A percentile compares a stretch with the other conserved stretches of the same genome.
Evolutionary conservation across 2,329 filamentous ascomycete genomes (phyloP).

Genomic region (Lecanicillium sp.): DNA sequence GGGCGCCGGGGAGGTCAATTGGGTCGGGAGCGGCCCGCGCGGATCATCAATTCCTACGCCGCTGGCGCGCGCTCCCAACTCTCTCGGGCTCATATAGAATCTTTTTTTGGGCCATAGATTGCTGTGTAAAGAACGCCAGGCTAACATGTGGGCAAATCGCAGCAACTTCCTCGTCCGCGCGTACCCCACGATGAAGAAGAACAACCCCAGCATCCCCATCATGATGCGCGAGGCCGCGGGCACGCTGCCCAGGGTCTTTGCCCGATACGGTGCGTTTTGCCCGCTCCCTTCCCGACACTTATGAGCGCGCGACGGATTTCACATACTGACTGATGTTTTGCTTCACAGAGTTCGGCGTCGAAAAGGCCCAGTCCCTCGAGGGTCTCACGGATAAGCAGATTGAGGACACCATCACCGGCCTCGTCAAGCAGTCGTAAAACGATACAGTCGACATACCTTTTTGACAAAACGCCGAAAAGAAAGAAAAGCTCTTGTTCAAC

Average conservation of each 20-base stretch:
- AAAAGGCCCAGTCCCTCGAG: conserved; percentile 53
- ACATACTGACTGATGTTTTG: conserved; percentile 10
- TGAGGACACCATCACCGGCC: conserved; percentile 49
- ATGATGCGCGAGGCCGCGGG: conserved; percentile 87
- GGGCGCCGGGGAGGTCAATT: too few relatives aligned
- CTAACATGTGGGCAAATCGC: conserved; percentile 15
- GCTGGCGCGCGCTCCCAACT: too few relatives aligned
- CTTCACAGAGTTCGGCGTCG: conserved; percentile 45
- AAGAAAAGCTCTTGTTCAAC: neutral
- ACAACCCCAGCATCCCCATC: conserved; percentile 91
- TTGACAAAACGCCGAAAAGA: too few relatives aligned
- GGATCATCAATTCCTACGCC: too few relatives aligned
- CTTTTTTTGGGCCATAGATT: too few relatives aligned
- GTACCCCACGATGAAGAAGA: conserved; percentile 99
- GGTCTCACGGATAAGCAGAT: conserved; percentile 56
- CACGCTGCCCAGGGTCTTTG: conserved; percentile 79
- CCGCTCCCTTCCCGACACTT: neutral
- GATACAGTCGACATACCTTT: too few relatives aligned
- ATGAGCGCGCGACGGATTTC: conserved; percentile 7
- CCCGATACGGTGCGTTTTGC: conserved; percentile 75
- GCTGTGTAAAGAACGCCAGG: too few relatives aligned
- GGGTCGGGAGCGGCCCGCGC: too few relatives aligned
- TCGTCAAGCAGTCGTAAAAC: too few relatives aligned
- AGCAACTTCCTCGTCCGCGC: conserved; percentile 80
- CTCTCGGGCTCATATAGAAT: too few relatives aligned